Percentiles rank a stretch among this genome's conserved stretches.
Evolutionary conservation across 2,329 filamentous ascomycete species (phyloP).

Genomic region (Alternaria longipes): DNA sequence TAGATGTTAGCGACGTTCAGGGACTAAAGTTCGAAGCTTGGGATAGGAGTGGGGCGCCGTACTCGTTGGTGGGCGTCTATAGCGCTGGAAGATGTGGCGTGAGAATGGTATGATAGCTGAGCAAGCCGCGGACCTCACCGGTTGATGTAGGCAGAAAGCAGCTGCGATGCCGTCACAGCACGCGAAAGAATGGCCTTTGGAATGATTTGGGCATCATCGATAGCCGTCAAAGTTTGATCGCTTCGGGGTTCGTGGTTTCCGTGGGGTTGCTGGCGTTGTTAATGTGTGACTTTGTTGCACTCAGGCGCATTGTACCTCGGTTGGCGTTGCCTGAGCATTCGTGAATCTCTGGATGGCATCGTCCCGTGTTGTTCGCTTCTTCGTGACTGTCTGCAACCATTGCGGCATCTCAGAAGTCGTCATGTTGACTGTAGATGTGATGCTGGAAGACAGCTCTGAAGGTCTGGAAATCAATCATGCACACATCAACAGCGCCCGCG

Average conservation of each 20-base stretch:
- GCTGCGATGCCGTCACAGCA: conserved; percentile 38
- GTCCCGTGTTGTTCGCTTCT: conserved; percentile 39
- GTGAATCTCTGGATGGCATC: conserved; percentile 36
- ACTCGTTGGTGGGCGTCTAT: conserved; percentile 43
- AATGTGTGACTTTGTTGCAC: no score
- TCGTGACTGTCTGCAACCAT: conserved; percentile 39
- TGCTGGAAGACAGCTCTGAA: neutral
- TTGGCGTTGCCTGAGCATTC: conserved; percentile 8
- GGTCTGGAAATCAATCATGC: neutral
- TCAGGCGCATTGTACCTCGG: neutral
- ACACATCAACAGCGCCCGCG: neutral
- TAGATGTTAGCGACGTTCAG: conserved; percentile 45
- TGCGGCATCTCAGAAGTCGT: conserved; percentile 20
- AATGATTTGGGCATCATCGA: conserved; percentile 32
- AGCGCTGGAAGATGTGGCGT: conserved; percentile 44
- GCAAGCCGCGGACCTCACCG: conserved; percentile 34
- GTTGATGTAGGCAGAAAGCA: conserved; percentile 43
- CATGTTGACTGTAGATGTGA: conserved; percentile 20
- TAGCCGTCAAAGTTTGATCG: conserved; percentile 15
- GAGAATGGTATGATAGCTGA: conserved; percentile 42
- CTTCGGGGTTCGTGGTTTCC: conserved; percentile 14
- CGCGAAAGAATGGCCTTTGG: conserved; percentile 38
- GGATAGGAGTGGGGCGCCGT: conserved; percentile 18
- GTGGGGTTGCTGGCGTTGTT: conserved; percentile 20
- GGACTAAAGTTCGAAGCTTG: neutral